A percentile compares a stretch with the other conserved stretches of the same genome.
These are phyloP conservation scores for Mycena filopes DNA, from an alignment of 768 basidiomycete species.

Conservation along the genomic window DNA sequence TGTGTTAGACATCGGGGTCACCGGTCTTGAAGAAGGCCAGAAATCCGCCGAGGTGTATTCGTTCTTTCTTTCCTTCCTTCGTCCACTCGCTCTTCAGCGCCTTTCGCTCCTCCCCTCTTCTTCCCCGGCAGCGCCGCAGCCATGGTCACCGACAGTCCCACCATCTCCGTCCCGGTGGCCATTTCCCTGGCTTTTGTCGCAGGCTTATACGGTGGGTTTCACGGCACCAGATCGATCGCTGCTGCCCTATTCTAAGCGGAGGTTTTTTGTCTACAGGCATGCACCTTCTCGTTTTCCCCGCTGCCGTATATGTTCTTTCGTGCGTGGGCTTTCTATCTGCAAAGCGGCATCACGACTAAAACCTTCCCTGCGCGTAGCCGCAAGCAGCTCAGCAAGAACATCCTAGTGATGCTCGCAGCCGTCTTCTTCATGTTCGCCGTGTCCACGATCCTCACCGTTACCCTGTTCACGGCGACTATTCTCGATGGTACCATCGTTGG, in stretches of 20 bases:
- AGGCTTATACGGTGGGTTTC: constrained; percentile 11
- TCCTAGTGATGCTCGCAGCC: constrained; percentile 21
- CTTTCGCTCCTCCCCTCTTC: background rate
- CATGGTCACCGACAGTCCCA: constrained; percentile 20
- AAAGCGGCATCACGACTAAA: background rate
- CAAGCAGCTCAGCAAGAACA: constrained; percentile 9
- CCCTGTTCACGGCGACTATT: constrained; percentile 19
- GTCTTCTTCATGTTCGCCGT: constrained; percentile 19
- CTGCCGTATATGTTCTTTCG: constrained; percentile 10
- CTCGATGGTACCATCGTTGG: constrained; percentile 18
- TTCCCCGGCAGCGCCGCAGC: background rate
- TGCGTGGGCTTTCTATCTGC: background rate
- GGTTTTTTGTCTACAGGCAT: constrained; percentile 1
- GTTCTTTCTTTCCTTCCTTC: background rate
- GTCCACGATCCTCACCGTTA: constrained; percentile 16
- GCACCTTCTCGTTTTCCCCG: constrained; percentile 18
- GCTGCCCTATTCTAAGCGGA: background rate
- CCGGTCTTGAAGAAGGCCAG: too few relatives aligned
- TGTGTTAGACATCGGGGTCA: too few relatives aligned
- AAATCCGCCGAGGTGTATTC: too few relatives aligned
- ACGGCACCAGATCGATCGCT: background rate
- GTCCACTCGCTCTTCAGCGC: background rate
- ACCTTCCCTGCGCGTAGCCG: constrained; percentile 1
- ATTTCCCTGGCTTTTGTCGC: constrained; percentile 22
- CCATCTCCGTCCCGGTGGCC: constrained; percentile 11